Base-by-base conservation (phyloP, 441 rosid genomes). In the Euphorbia celastroides region DNA sequence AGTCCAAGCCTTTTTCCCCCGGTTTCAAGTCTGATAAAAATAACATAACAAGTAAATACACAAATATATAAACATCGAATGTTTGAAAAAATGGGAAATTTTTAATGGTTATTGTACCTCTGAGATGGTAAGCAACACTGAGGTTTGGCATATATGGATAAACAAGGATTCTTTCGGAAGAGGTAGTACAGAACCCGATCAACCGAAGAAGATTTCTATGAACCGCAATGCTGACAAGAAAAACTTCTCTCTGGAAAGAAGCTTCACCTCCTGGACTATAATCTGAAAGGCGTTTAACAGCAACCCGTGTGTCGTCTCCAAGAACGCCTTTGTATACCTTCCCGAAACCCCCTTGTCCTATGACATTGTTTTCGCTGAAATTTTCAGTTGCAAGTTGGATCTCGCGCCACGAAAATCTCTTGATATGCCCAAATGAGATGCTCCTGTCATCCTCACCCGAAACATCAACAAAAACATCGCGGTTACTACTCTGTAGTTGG, bases 271-370 rank as follows among this genome's bases (percentile, higher is more conserved):
- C 98, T 0, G 95, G 97, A 75, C 98, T 92, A 70, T 90, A 90
- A 79, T 92, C 93, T 52, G 92, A 88, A 64, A 90, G 72, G 52
- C 98, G 84, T 78, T 92, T 92, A 26, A 92, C 98, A 13, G 97
- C 97, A 7, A 90, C 79, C 78, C 85, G 86, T 7, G 92, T 85
- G 62, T 78, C 80, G 75, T 90, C 98, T 41, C 75, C 72, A 79
- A 93, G 95, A 72, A 84, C 76, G 66, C 98, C 98, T 79, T 82
- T 90, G 71, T 93, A 90, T 51, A 93, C 98, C 80, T 90, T 93
- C 63, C 97, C 98, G 57, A 90, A 93, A 54, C 97, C 98, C 72
- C 97, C 97, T 81, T 90, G 98, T 63, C 97, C 98, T 5, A 93
- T 91, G 70, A 93, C 81, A 67, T 91, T 87, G 68, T 78, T 89